Evolutionary conservation across 345 rosid species (phyloP), one percentile per base, ranked within the genome.

Genomic region (Hibiscus syriacus): DNA sequence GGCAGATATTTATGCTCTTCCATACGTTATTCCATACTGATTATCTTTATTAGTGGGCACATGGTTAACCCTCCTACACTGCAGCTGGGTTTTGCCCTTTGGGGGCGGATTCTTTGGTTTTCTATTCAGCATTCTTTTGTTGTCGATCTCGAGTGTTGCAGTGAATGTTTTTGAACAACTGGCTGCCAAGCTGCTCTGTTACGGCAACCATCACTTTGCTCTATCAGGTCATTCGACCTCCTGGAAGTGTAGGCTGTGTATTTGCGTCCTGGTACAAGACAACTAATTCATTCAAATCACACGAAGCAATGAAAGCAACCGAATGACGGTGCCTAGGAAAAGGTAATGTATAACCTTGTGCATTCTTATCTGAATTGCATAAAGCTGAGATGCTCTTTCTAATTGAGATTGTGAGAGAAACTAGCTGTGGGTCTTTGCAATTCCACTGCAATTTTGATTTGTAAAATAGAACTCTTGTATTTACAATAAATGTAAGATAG

Each of bases 21-120:
- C 95, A 3, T 90, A 88, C 22, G 91, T 90, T 49, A 80, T 88
- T 76, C 97, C 91, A 17, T 86, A 82, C 73, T 91, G 86, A 81
- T 70, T 63, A 69, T 64, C 11, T 12, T 17, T 25, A 38, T 56
- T 48, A 69, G 36, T 5, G 63, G 66, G 53, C 66, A 56, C 45
- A 19, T 11, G 67, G 50, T 58, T 39, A 19, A 34, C 53, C 20
- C 48, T 69, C 56, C 70, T 25, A 36, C 55, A 25, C 56, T 6
- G 12, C 43, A 34, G 78, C 74, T 41, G 71, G 75, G 43, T 34
- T 17, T 27, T 55, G 62, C 56, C 71, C 30, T 39, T 45, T 3
- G 69, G 55, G 55, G 55, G 38, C 20, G n/a, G 46, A 43, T 64
- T 68, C 16, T 72, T 54, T 59, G 56, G 46, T 20, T 68, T 17